Base-by-base conservation (phyloP, 1,284 basidiomycete species). In the Tranzscheliella williamsii region DNA sequence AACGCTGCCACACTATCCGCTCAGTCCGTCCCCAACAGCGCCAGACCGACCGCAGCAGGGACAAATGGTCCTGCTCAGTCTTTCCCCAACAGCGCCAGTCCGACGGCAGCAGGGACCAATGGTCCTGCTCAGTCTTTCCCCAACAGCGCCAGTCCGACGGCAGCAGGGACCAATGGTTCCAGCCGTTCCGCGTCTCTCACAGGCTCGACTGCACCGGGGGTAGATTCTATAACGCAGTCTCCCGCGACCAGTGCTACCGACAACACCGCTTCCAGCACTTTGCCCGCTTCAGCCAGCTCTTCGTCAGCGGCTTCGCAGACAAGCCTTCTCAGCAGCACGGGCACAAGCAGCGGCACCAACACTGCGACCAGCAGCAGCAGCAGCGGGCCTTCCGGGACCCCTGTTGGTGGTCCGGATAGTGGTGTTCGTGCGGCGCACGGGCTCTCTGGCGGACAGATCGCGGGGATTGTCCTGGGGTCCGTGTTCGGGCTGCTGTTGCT, bases 371-470 rank as follows among this genome's bases (percentile, higher is more conserved):
- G 27, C 27, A 29, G 11, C 9, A n/a, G 11, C n/a, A 29, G 11
- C 27, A n/a, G 11, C n/a, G 27, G 27, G 17, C 22, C 48, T 18
- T 11, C 36, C 6, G 15, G 12, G 4, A 40, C 43, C n/a, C 17
- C 15, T 6, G 42, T 50, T 5, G 42, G 52, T 11, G 18, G 8
- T 2, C 51, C 52, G 7, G 51, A 38, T 17, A 22, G 47, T 2
- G 27, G 42, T 11, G 24, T 30, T 17, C 17, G 22, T 3, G 26
- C 38, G 1, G 24, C 35, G 15, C 40, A 34, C 5, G 38, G 48
- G 13, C 48, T 70, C 6, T 62, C 62, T 11, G 63, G 58, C 7
- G 66, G 68, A 5, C 68, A 70, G 38, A 70, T 70, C 13, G 67
- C 68, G 1, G 68, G 68, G 12, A 63, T 70, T 18, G 68, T 70